A percentile compares a stretch with the other conserved stretches of the same genome.
phyloP scores from a whole-genome alignment of 2,329 filamentous ascomycete species.

The Verticillium dahliae region DNA sequence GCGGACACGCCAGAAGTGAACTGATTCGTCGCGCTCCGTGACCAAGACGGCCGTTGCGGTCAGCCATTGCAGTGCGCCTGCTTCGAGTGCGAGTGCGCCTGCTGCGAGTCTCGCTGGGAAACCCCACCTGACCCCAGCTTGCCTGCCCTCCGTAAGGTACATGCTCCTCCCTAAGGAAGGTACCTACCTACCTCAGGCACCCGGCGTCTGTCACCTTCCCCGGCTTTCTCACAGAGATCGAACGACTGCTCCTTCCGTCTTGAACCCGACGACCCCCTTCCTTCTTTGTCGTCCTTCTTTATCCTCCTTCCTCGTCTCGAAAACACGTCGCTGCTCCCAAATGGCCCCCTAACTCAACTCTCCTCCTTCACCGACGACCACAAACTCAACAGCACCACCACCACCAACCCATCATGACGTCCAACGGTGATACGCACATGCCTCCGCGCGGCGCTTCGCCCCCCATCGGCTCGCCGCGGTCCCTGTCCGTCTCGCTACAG shows the following conservation, averaged over 20 bases:
- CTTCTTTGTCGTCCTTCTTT: neutral
- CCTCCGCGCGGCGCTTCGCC: constrained; percentile 39
- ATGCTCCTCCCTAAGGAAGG: neutral
- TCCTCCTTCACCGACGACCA: neutral
- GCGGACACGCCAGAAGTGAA: neutral
- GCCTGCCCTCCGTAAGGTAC: neutral
- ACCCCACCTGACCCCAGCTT: neutral
- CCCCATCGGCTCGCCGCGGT: constrained; percentile 51
- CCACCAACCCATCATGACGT: constrained; percentile 16
- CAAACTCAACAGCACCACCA: constrained; percentile 4
- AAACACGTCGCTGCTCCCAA: neutral
- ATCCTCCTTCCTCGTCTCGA: too few relatives aligned
- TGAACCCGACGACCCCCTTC: neutral
- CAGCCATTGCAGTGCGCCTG: neutral
- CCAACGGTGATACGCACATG: constrained; percentile 10
- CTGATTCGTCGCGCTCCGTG: neutral
- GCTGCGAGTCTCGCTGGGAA: neutral
- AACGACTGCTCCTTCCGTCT: constrained; percentile 2
- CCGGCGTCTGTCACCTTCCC: neutral
- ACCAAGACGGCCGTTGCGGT: neutral
- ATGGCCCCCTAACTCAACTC: constrained; percentile 10
- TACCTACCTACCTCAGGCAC: neutral
- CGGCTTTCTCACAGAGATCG: neutral
- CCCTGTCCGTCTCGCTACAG: constrained; percentile 64
- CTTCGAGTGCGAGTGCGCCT: too few relatives aligned